Conservation (phyloP, 2,329 filamentous ascomycete genomes). For the Diatrype stigma region DNA sequence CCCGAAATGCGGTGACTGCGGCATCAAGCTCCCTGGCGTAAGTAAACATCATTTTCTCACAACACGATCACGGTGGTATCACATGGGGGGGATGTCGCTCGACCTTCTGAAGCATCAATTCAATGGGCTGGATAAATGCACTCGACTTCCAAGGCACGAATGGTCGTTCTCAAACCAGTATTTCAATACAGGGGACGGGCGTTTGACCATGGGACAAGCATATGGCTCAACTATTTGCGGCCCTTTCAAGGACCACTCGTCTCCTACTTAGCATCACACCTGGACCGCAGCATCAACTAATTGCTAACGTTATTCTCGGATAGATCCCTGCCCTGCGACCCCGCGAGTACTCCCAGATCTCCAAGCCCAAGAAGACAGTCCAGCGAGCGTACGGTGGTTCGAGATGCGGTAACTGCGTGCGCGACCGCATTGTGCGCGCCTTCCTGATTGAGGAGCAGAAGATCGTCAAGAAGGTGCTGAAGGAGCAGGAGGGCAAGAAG, state of each 20-base stretch:
- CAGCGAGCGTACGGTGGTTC: conserved; percentile 98
- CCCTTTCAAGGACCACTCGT: not conserved
- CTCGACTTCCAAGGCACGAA: too few relatives aligned
- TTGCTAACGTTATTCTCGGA: conserved; percentile 26
- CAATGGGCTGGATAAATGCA: conserved; percentile 1
- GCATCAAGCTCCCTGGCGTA: conserved; percentile 95
- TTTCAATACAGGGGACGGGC: too few relatives aligned
- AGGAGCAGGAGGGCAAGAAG: conserved; percentile 88
- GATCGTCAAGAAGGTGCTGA: conserved; percentile 99
- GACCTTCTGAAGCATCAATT: too few relatives aligned
- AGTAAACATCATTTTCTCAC: too few relatives aligned
- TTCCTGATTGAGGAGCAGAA: conserved; percentile 99
- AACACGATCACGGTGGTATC: conserved; percentile 12
- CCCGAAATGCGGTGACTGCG: conserved; percentile 99
- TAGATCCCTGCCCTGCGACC: conserved; percentile 95
- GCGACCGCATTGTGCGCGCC: conserved; percentile 94
- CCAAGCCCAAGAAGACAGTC: conserved; percentile 98
- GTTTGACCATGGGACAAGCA: too few relatives aligned
- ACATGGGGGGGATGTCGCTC: too few relatives aligned
- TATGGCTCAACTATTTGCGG: too few relatives aligned
- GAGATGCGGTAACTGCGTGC: conserved; percentile 97
- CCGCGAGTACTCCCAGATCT: conserved; percentile 95
- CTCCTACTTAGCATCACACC: too few relatives aligned
- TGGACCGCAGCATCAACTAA: not conserved
- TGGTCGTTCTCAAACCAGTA: too few relatives aligned